A percentile compares a stretch with the other conserved stretches of the same genome.
These are phyloP conservation scores for Eucalyptus tenuipes DNA, from an alignment of 345 rosid species.

Conservation along the genomic window DNA sequence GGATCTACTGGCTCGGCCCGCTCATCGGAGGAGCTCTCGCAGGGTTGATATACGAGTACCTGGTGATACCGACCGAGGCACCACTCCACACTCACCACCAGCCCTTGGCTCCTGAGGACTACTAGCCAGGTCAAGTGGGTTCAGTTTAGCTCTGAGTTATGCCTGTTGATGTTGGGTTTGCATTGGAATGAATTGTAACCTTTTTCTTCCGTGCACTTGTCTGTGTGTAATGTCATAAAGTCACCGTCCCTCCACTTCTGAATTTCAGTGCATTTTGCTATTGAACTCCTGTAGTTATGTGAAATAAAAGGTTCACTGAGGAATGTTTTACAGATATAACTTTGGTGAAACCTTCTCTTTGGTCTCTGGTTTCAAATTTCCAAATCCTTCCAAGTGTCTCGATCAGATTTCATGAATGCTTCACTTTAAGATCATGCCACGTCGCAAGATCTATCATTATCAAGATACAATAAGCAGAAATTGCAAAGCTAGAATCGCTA, in stretches of 20 bases:
- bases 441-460: neutral
- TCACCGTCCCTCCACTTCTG: neutral
- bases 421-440: neutral
- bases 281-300: neutral
- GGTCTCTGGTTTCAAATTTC: neutral
- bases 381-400: neutral
- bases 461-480: neutral
- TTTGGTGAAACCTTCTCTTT: neutral
- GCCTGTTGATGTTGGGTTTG: neutral
- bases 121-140: conserved; percentile 4
- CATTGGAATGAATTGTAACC: neutral
- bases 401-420: neutral
- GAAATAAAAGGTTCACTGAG: neutral
- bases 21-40: conserved; percentile 33
- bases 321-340: neutral
- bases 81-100: conserved; percentile 34
- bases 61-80: conserved; percentile 36
- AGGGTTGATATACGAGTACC: conserved; percentile 38
- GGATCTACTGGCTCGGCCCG: conserved; percentile 49
- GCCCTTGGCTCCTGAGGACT: conserved; percentile 72
- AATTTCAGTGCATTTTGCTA: neutral
- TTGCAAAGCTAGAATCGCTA: neutral
- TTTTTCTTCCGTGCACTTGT: neutral
- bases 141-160: neutral
- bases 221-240: neutral